Base-by-base conservation (phyloP, 768 basidiomycete species). In the Mrakia blollopis region DNA sequence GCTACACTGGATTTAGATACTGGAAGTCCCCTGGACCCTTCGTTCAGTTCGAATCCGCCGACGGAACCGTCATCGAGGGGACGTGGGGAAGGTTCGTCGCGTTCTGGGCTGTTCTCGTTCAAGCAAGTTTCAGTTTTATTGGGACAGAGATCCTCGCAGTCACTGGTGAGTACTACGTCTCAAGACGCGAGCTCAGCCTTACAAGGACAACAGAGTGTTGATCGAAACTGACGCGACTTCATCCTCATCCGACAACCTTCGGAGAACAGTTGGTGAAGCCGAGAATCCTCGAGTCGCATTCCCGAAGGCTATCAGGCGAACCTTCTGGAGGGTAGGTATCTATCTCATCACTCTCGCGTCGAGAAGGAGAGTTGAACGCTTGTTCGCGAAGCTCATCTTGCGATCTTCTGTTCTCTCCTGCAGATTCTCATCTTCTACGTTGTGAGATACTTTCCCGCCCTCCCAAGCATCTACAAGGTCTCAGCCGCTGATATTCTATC, bases 201-300 rank as follows among this genome's bases (percentile, higher is more conserved):
- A 41, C 39, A 41, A 41, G 6, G 39, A 41, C 6, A 11, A 41
- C 6, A 11, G 39, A 41, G 39, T n/a, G 39, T 11, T 41, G 39
- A 11, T 5, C 39, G 39, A 41, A 5, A 11, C 39, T 41, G 11
- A 41, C 39, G 11, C 39, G 39, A 73, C 21, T 78, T 78, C 77
- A 30, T 78, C 44, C 44, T 8, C 18, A 87, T 79, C 85, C 84
- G 47, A 81, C 87, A 4, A 86, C 86, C 13, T 41, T 41, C 39
- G n/a, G n/a, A n/a, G n/a, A n/a, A 81, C 86, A 28, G 87, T 87
- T 78, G 85, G 86, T 39, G 86, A 88, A 80, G 85, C 86, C 16
- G 86, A 87, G 39, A 80, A 80, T 44, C 83, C 87, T 47, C 85
- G 87, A 72, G 82, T 82, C 47, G 80, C 54, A 6, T 62, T 77